Evolutionary conservation across 192 early-diverging fungal species (phyloP), one percentile per base, ranked within the genome.

Genomic region (Pilaira anomala): DNA sequence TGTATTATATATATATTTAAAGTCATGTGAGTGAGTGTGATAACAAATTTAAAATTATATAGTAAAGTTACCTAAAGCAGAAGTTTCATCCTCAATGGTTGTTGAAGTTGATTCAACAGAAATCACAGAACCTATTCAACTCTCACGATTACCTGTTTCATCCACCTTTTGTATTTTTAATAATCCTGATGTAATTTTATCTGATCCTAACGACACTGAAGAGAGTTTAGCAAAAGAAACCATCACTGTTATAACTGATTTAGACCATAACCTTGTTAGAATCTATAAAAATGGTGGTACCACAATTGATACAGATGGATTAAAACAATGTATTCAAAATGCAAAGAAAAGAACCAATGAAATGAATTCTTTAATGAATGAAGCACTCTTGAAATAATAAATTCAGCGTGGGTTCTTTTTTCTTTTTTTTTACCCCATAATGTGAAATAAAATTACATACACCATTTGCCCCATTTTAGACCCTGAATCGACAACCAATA

Each of bases 131-230:
- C 72, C 76, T 9, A 62, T 93, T 46, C 66, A 57, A 3, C 36
- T 92, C 25, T 60, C 65, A 30, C 67, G 82, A 55, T 60, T 73
- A 24, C 83, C 83, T 2, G 46, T 88, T 21, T 72, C 85, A 22
- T 51, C 82, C 2, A 87, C 89, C 4, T 91, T 88, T 74, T 84
- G 81, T 7, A 64, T 91, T 0, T 88, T 90, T 58, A 79, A 86
- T 63, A 76, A 77, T 60, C 76, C 69, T 16, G 68, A 77, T 41
- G 66, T 62, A 3, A 45, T 70, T 30, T 49, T 92, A 52, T 80
- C 83, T 8, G 91, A 93, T 76, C 90, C 90, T 4, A 87, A 84
- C 40, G 78, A 82, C 51, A 80, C 85, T 29, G 91, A 91, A 74
- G 87, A 90, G 63, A 61, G 72, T 0, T 70, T 91, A 13, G 59